A percentile compares a stretch with the other conserved stretches of the same genome.
Conservation (phyloP, 768 basidiomycete genomes). For the Macrolepiota albuminosa region DNA sequence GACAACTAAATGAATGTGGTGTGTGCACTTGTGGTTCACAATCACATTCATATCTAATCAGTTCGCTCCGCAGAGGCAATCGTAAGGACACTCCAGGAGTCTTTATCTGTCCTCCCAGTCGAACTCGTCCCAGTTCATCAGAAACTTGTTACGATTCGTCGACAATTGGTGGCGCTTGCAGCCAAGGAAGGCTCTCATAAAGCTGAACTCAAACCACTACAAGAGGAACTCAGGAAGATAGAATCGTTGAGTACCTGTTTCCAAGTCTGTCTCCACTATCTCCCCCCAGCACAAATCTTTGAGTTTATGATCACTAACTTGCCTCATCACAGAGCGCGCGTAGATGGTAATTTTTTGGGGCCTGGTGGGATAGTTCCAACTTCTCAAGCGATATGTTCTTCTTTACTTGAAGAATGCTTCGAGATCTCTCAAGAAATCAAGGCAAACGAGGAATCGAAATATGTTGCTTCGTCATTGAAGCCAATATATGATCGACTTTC, state of each 20-base stretch:
- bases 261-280: slow-evolving; percentile 28
- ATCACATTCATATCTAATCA: not conserved
- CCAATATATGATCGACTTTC: slow-evolving; percentile 91
- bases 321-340: slow-evolving; percentile 60
- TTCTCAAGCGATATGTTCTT: slow-evolving; percentile 88
- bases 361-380: slow-evolving; percentile 86
- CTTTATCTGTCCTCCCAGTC: slow-evolving; percentile 79
- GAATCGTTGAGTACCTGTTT: slow-evolving; percentile 79
- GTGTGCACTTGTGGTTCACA: slow-evolving; percentile 26
- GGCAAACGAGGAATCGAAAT: slow-evolving; percentile 84
- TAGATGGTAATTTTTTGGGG: slow-evolving; percentile 93
- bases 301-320: slow-evolving; percentile 9
- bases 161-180: slow-evolving; percentile 84
- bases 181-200: slow-evolving; percentile 85
- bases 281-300: slow-evolving; percentile 16
- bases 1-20: slow-evolving; percentile 93
- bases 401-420: slow-evolving; percentile 94
- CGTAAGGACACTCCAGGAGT: slow-evolving; percentile 74
- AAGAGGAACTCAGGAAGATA: slow-evolving; percentile 92
- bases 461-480: slow-evolving; percentile 80
- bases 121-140: slow-evolving; percentile 92
- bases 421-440: slow-evolving; percentile 94
- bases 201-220: slow-evolving; percentile 81
- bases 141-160: slow-evolving; percentile 78
- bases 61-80: slow-evolving; percentile 54